phyloP scores from a whole-genome alignment of 768 basidiomycete species.

The Nidularia sp. region DNA sequence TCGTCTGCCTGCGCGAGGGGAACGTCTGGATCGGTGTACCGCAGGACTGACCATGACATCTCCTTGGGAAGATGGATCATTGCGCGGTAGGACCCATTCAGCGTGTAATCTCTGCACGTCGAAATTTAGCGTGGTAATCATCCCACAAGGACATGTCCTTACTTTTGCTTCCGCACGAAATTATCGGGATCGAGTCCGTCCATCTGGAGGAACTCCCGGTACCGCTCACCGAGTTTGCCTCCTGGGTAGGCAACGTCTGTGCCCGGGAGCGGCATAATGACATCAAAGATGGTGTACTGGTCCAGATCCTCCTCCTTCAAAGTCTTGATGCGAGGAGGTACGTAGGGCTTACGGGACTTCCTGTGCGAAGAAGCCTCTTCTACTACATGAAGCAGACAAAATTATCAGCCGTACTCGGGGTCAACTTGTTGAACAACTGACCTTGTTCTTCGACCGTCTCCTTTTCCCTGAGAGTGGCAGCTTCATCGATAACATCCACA shows the following conservation, averaged over 20 bases:
- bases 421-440: constrained; percentile 1
- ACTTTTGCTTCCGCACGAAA: constrained; percentile 89
- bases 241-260: constrained; percentile 92
- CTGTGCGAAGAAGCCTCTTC: constrained; percentile 19
- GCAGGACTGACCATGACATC: constrained; percentile 76
- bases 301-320: constrained; percentile 74
- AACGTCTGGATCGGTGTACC: constrained; percentile 92
- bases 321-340: constrained; percentile 69
- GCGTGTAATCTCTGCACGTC: constrained; percentile 74
- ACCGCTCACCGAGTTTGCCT: constrained; percentile 81
- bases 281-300: constrained; percentile 87
- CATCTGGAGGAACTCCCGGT: constrained; percentile 71
- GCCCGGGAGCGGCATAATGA: constrained; percentile 96
- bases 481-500: constrained; percentile 23
- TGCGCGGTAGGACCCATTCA: constrained; percentile 90
- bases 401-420: no score
- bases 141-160: constrained; percentile 14
- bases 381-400: constrained; percentile 8
- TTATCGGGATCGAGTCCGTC: constrained; percentile 92
- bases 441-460: constrained; percentile 22
- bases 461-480: constrained; percentile 25
- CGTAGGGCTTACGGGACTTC: constrained; percentile 51
- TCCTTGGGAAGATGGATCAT: constrained; percentile 84
- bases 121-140: constrained; percentile 2
- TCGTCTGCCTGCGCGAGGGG: constrained; percentile 93